Base-by-base conservation (phyloP, 176 grass and related monocot genomes). In the Oryza glumipatula region DNA sequence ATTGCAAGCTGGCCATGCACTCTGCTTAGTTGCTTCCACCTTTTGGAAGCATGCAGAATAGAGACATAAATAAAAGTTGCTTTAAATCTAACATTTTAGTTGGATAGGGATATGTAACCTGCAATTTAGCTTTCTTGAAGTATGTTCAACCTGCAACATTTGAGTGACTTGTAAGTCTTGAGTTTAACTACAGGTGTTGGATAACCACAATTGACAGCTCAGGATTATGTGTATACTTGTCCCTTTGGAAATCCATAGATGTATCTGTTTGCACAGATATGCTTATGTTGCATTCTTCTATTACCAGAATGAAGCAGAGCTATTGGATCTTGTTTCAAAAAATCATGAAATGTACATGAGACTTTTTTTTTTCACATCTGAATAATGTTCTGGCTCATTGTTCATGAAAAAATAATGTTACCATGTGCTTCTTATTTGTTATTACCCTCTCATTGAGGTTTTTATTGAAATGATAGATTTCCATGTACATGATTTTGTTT, bases 161-260 rank as follows among this genome's bases (percentile, higher is more conserved):
- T 64, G 10, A 38, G 48, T 26, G 16, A 76, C 48, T 65, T 76
- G 22, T 3, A 51, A 78, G 51, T 66, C 60, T 39, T 30, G 80
- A 38, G 36, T 38, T 38, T 11, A 28, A 48, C 63, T 78, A 39
- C 73, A 91, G 84, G 63, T 85, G 67, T 13, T 49, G n/a, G 41
- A 61, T 22, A 43, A 52, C 67, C 54, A 24, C 21, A 58, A 28
- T 24, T 71, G 15, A 14, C 19, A 64, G 9, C 61, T 46, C 23
- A 16, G 11, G 73, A 24, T 9, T 56, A 14, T 77, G 43, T 26
- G 45, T 39, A 76, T 39, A 76, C 39, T 24, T 23, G 15, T 56
- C 15, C 64, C 17, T 22, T 36, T 69, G 65, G 2, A 60, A 83
- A 74, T 67, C 16, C 54, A 58, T 21, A 58, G 54, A 52, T 17